Evolutionary conservation across 129 eudicot species (phyloP).

Genomic region (Chrysanthemum makinoi): DNA sequence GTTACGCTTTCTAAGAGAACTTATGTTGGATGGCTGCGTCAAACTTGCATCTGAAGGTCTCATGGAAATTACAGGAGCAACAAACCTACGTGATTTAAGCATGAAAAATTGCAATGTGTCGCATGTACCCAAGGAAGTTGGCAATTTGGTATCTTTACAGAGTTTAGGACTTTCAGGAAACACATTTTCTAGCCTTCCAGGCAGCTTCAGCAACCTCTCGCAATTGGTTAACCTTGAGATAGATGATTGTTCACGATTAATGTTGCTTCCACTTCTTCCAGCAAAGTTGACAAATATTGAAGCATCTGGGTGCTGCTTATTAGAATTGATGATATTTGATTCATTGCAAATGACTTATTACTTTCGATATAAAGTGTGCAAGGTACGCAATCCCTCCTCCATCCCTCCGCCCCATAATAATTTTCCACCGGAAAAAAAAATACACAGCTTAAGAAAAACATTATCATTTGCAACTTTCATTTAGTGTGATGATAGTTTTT

Average conservation of each 20-base stretch:
- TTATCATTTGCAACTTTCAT: no score
- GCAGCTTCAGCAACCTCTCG: conserved; percentile 10
- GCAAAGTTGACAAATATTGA: not conserved
- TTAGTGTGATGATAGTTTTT: no score
- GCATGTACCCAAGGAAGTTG: conserved; percentile 19
- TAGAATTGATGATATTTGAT: conserved; percentile 13
- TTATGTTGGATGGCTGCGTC: no score
- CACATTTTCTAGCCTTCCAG: conserved; percentile 23
- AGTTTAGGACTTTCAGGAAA: not conserved
- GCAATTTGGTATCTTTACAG: conserved; percentile 16
- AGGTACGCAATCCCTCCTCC: conserved; percentile 10
- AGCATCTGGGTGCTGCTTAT: not conserved
- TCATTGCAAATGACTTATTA: not conserved
- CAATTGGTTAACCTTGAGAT: conserved; percentile 11
- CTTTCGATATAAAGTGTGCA: not conserved
- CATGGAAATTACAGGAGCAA: conserved; percentile 16
- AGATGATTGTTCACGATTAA: not conserved
- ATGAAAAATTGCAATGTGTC: not conserved
- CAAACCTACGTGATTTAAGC: not conserved
- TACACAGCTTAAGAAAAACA: no score
- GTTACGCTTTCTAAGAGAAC: no score
- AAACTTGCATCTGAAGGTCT: not conserved
- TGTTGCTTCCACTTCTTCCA: conserved; percentile 16
- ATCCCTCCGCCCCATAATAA: no score
- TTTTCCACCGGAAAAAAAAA: no score